A percentile compares a stretch with the other conserved stretches of the same genome.
Conservation (phyloP, 208 protist species). For the Phytomonas sp. region DNA sequence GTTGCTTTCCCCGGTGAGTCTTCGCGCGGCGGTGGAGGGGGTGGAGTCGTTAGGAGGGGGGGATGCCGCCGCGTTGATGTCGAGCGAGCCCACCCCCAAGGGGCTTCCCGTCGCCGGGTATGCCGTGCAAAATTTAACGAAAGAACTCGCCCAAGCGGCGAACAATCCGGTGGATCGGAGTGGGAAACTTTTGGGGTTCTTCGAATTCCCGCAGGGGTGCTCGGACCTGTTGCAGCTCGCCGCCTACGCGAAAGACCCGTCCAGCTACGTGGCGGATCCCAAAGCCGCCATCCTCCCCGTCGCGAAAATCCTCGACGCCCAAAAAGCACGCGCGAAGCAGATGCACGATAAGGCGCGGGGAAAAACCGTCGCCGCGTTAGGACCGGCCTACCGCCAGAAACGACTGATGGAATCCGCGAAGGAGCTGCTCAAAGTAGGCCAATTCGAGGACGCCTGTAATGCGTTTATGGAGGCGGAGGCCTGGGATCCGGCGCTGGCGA, state of each 20-base stretch:
- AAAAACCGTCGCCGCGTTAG: slow-evolving; percentile 45
- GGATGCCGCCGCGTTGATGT: slow-evolving; percentile 42
- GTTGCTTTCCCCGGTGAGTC: slow-evolving; percentile 49
- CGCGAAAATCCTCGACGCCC: slow-evolving; percentile 35
- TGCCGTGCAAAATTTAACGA: slow-evolving; percentile 41
- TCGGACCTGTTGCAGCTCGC: slow-evolving; percentile 50
- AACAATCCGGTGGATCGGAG: slow-evolving; percentile 43
- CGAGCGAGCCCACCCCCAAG: slow-evolving; percentile 4
- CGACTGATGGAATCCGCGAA: slow-evolving; percentile 68
- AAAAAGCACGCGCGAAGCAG: slow-evolving; percentile 31
- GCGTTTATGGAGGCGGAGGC: slow-evolving; percentile 75
- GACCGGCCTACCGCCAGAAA: slow-evolving; percentile 44
- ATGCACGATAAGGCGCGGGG: slow-evolving; percentile 56
- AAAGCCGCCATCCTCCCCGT: slow-evolving; percentile 43
- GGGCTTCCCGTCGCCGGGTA: slow-evolving; percentile 30
- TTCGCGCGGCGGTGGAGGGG: slow-evolving; percentile 64
- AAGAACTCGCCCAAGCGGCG: slow-evolving; percentile 46
- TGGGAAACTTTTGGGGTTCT: slow-evolving; percentile 54
- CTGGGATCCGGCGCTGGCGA: slow-evolving; percentile 85
- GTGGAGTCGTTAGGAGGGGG: slow-evolving; percentile 43
- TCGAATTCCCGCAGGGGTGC: slow-evolving; percentile 71
- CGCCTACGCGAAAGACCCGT: slow-evolving; percentile 28
- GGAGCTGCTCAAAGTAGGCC: slow-evolving; percentile 56
- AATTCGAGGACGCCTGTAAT: slow-evolving; percentile 75
- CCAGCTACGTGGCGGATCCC: slow-evolving; percentile 20